Base-by-base conservation (phyloP, 805 yeast genomes). In the Candida palmyrensis region DNA sequence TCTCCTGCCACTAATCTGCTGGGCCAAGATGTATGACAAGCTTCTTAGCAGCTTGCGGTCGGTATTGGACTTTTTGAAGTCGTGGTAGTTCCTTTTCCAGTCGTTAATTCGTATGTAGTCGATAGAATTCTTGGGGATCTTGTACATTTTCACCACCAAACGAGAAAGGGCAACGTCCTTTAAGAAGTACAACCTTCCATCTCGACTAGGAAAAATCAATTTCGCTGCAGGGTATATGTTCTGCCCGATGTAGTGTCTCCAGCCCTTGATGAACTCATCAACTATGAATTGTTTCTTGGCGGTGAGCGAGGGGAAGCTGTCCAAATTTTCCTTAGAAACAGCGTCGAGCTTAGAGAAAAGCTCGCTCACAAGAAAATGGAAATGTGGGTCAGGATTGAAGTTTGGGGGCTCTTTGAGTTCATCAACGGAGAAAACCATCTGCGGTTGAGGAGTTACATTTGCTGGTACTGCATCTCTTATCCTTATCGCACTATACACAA, bases 161-260 rank as follows among this genome's bases (percentile, higher is more conserved):
- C 62, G 61, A 0, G 80, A 82, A 21, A 89, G 53, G 0, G 75
- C 68, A 13, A 62, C 60, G 41, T 88, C 95, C 49, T 76, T 78
- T 25, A 85, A 62, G 41, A 75, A 68, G 51, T 78, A 85, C 26
- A 69, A 55, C 26, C 88, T 59, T 14, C 68, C 59, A 43, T 85
- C 95, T 32, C 75, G 64, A 33, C 76, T 70, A 0, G 94, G 87
- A 18, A 82, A 53, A 2, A 72, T 60, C 30, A 88, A 61, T 20
- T 77, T 59, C 11, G 83, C 63, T 1, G 80, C 80, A 0, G 90
- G 89, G 44, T 70, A 78, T 3, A 88, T 67, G 51, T 88, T 59
- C 25, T 37, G 25, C 8, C 71, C 71, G 14, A 65, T 54, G 36
- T 63, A 69, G 12, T 54, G 53, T 27, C 51, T 50, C 51, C 56